A percentile compares a stretch with the other conserved stretches of the same genome.
phyloP scores from a whole-genome alignment of 352 stramenopile species.

The Phytophthora lateralis region DNA sequence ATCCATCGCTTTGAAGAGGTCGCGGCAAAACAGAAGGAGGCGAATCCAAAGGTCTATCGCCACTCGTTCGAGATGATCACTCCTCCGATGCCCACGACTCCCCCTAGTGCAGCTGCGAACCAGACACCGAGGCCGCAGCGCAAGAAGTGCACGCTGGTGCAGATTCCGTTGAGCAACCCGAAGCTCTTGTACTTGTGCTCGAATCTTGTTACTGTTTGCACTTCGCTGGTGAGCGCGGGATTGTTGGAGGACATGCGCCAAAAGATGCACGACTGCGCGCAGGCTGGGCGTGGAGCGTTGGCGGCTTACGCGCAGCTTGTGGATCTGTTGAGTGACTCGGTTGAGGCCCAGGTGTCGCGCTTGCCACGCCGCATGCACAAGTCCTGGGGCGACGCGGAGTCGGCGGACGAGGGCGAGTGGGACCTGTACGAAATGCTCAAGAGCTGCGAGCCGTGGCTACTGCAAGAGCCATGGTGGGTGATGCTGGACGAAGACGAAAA shows the following conservation, averaged over 20 bases:
- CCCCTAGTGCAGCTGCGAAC: constrained; percentile 2
- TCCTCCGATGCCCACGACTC: constrained; percentile 30
- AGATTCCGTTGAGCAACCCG: constrained; percentile 66
- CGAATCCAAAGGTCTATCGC: constrained; percentile 43
- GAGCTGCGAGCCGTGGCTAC: constrained; percentile 57
- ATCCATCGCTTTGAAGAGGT: constrained; percentile 69
- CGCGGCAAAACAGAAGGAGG: constrained; percentile 39
- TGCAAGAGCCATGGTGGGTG: constrained; percentile 63
- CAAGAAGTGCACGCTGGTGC: constrained; percentile 47
- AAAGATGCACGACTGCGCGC: constrained; percentile 50
- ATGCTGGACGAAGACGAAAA: constrained; percentile 51
- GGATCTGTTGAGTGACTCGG: constrained; percentile 51
- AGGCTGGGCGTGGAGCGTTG: constrained; percentile 40
- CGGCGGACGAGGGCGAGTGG: constrained; percentile 50
- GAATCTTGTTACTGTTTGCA: constrained; percentile 56
- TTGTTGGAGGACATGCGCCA: constrained; percentile 55
- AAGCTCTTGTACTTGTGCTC: constrained; percentile 64
- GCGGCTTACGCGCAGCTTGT: constrained; percentile 54
- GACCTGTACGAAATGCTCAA: constrained; percentile 68
- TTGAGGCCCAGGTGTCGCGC: constrained; percentile 47
- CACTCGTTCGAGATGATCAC: constrained; percentile 74
- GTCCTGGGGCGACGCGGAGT: constrained; percentile 41
- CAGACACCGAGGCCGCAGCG: constrained; percentile 19
- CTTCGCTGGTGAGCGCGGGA: constrained; percentile 40
- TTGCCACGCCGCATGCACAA: constrained; percentile 50